Evolutionary conservation across 441 rosid genomes (phyloP).

Genomic region (Pelargonium fulgidum): DNA sequence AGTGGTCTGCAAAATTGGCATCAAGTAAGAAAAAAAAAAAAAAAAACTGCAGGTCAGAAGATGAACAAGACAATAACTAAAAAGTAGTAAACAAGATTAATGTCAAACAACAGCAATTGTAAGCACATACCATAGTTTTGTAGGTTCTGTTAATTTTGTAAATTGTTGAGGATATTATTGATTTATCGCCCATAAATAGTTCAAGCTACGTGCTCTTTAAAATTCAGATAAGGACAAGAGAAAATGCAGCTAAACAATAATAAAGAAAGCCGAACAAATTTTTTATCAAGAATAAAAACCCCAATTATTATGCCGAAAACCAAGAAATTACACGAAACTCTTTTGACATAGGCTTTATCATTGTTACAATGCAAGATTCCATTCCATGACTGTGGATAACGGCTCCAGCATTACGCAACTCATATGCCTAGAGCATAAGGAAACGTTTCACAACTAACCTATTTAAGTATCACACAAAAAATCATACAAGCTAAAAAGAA

Average conservation of each 20-base stretch:
- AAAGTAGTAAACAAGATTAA: conserved; percentile 12
- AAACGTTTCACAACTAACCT: background rate
- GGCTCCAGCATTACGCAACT: conserved; percentile 87
- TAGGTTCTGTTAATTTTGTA: background rate
- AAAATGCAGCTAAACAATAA: no score
- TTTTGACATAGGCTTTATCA: conserved; percentile 72
- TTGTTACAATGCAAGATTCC: conserved; percentile 88
- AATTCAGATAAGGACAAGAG: no score
- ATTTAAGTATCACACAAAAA: background rate
- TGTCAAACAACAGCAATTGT: background rate
- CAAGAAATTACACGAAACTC: conserved; percentile 64
- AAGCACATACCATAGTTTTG: background rate
- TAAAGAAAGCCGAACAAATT: no score
- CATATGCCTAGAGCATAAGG: conserved; percentile 53
- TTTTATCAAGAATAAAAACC: no score
- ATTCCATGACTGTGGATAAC: conserved; percentile 97
- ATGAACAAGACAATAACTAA: background rate
- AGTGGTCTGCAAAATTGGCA: conserved; percentile 51
- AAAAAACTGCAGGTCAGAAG: conserved; percentile 17
- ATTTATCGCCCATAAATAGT: background rate
- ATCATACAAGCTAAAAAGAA: conserved; percentile 1
- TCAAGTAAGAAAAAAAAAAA: no score
- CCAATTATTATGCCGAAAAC: background rate
- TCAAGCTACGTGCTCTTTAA: no score
- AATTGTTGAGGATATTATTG: background rate